Percentiles rank a stretch among this genome's conserved stretches.
Evolutionary conservation across 768 basidiomycete genomes (phyloP).

Genomic region (Xanthoconium stramineum): DNA sequence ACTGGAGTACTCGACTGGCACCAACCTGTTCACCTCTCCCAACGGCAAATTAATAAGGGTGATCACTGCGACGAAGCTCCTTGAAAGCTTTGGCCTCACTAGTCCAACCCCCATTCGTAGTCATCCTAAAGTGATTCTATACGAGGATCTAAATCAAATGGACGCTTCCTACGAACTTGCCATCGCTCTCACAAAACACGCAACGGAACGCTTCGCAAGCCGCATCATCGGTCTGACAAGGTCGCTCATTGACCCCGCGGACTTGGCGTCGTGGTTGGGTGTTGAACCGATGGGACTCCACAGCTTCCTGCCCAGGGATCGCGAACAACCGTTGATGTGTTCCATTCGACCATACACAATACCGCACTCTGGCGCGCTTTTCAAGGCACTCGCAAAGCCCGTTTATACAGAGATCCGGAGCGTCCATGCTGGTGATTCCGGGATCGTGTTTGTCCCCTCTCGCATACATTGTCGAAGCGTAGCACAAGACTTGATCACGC

Average conservation of each 20-base stretch:
- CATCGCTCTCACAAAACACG: slow-evolving; percentile 66
- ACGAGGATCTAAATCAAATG: slow-evolving; percentile 84
- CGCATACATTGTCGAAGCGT: slow-evolving; percentile 68
- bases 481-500: slow-evolving; percentile 83
- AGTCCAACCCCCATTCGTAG: slow-evolving; percentile 23
- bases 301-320: slow-evolving; percentile 78
- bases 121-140: slow-evolving; percentile 64
- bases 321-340: slow-evolving; percentile 73
- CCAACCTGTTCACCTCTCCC: slow-evolving; percentile 34
- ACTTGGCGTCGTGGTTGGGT: slow-evolving; percentile 81
- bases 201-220: slow-evolving; percentile 56
- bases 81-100: slow-evolving; percentile 39
- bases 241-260: slow-evolving; percentile 77
- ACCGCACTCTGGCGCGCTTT: slow-evolving; percentile 79
- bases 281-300: slow-evolving; percentile 62
- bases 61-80: slow-evolving; percentile 50
- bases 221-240: slow-evolving; percentile 76
- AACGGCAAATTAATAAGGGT: slow-evolving; percentile 51
- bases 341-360: slow-evolving; percentile 78
- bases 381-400: slow-evolving; percentile 91
- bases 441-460: slow-evolving; percentile 88
- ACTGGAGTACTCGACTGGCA: slow-evolving; percentile 32
- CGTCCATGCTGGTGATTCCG: slow-evolving; percentile 42
- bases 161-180: slow-evolving; percentile 79
- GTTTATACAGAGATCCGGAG: slow-evolving; percentile 70